Evolutionary conservation across 1,139 yeast species (phyloP), one percentile per base, ranked within the genome.

Genomic region (Pichia sp.): DNA sequence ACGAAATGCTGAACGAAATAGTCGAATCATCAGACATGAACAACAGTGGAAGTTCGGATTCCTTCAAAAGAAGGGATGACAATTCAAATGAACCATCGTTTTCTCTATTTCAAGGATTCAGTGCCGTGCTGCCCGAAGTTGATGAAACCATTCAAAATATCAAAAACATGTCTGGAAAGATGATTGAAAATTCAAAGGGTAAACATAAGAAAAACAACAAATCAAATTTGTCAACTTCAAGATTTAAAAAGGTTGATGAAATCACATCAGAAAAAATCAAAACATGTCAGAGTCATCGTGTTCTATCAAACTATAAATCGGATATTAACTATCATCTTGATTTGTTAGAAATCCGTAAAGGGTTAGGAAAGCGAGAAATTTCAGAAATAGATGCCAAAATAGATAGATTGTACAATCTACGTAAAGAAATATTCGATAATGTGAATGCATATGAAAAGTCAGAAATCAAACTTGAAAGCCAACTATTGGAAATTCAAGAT

Each of bases 51-150:
- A 49, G 31, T 28, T 28, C 31, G 14, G 31, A 28, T 28, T 28
- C 31, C 14, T 12, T 28, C 14, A 28, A 12, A 28, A 28, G 31
- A 11, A 8, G 39, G 22, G 44, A 32, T 14, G 41, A 18, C 10
- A 15, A 45, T 18, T 30, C 17, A 1, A 22, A 32, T 19, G 50
- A 36, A 9, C 17, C 52, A 0, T 43, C 60, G 1, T 79, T 72
- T 58, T 77, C 87, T 2, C 65, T 84, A 18, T 81, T 77, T 56
- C 88, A 84, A 60, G 90, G 89, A 0, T 84, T 83, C 58, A 75
- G 71, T 54, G 88, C 87, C 1, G 70, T 77, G 0, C 58, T 76
- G 38, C 81, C 80, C 1, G 74, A 73, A 32, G 63, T 73, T 21
- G 66, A 73, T 53, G 76, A 71, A 52, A 68, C 67, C 30, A 53